phyloP scores from a whole-genome alignment of 2,329 filamentous ascomycete species.

The Parascedosporium putredinis region DNA sequence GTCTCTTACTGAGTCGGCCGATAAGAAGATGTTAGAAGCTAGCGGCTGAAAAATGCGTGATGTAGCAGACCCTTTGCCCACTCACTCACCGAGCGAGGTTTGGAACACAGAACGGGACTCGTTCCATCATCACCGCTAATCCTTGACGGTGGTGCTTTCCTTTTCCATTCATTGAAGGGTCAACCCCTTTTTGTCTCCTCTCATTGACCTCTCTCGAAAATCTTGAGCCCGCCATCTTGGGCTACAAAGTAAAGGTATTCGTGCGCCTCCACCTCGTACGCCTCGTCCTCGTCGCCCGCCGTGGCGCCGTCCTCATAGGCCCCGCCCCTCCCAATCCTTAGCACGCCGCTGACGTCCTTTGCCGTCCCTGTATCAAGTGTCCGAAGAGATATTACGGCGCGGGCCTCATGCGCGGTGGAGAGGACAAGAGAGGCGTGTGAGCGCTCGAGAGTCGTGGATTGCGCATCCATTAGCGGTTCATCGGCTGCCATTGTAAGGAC shows the following conservation, averaged over 20 bases:
- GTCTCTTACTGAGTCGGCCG: too few relatives aligned
- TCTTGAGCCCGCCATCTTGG: constrained; percentile 66
- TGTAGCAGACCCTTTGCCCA: too few relatives aligned
- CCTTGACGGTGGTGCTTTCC: too few relatives aligned
- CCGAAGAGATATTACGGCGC: constrained; percentile 60
- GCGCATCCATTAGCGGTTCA: constrained; percentile 53
- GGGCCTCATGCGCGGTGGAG: constrained; percentile 63
- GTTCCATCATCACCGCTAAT: too few relatives aligned
- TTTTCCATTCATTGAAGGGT: too few relatives aligned
- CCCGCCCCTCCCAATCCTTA: constrained; percentile 59
- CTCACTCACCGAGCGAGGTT: too few relatives aligned
- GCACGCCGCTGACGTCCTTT: constrained; percentile 78
- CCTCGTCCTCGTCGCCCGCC: constrained; percentile 15
- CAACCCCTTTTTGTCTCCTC: too few relatives aligned
- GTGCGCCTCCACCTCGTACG: constrained; percentile 39
- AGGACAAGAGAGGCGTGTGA: constrained; percentile 63
- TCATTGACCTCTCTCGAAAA: constrained; percentile 75
- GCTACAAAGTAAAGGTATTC: constrained; percentile 77
- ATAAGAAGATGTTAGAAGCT: too few relatives aligned
- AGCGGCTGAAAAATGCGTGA: too few relatives aligned
- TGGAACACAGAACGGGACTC: too few relatives aligned
- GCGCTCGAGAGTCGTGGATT: constrained; percentile 55
- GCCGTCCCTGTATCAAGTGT: constrained; percentile 81
- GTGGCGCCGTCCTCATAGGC: constrained; percentile 12
- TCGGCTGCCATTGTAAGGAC: constrained; percentile 65